A percentile compares a stretch with the other conserved stretches of the same genome.
Evolutionary conservation across 495 filamentous ascomycete genomes (phyloP).

Genomic region (Physcia stellaris): DNA sequence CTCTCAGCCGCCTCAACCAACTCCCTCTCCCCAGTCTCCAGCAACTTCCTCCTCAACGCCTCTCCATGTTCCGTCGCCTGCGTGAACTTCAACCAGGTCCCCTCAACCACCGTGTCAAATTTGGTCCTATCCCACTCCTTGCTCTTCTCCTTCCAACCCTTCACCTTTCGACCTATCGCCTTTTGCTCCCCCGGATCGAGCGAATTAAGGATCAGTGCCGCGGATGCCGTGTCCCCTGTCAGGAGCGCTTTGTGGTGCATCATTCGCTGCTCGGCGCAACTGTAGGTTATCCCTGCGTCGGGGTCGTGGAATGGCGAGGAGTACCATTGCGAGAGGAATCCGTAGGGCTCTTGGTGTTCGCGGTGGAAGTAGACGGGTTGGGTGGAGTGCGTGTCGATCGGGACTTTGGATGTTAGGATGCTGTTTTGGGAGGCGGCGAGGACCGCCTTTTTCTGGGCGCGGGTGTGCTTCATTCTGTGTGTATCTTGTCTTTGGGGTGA

Average conservation of each 20-base stretch:
- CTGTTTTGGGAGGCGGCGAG: too few species aligned
- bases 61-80: too few species aligned
- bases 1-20: constrained; percentile 48
- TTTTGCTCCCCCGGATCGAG: constrained; percentile 1
- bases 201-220: not conserved
- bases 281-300: not conserved
- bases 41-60: constrained; percentile 28
- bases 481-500: too few species aligned
- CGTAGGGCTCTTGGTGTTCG: too few species aligned
- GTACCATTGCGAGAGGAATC: not conserved
- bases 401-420: too few species aligned
- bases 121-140: constrained; percentile 39
- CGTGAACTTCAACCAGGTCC: constrained; percentile 44
- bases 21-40: constrained; percentile 42
- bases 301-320: not conserved
- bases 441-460: too few species aligned
- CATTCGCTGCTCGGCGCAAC: not conserved
- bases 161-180: constrained; percentile 37
- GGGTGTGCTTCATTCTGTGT: too few species aligned
- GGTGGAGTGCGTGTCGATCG: too few species aligned
- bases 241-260: not conserved
- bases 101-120: constrained; percentile 39
- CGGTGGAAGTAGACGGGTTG: too few species aligned
- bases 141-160: constrained; percentile 33
- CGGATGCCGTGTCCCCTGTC: not conserved